Conservation (phyloP, 257 asterid species). For the Solanum clarkiae region DNA sequence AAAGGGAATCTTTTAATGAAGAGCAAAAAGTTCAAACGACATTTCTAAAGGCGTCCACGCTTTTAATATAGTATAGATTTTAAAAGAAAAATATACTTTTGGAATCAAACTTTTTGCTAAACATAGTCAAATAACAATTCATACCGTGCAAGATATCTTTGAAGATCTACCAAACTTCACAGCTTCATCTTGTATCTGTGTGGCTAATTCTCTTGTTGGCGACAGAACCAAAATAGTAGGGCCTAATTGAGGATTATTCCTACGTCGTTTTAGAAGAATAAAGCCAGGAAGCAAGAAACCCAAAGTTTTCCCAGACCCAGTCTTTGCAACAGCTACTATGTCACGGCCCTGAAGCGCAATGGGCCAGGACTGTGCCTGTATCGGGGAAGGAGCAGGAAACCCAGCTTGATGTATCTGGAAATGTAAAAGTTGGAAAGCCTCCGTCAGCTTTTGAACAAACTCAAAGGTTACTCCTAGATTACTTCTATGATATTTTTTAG, state of each 20-base stretch:
- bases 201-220: conserved; percentile 95
- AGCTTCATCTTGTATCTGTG: conserved; percentile 98
- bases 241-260: conserved; percentile 62
- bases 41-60: too few species aligned
- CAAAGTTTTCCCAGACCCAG: conserved; percentile 95
- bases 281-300: conserved; percentile 95
- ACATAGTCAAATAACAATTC: not conserved
- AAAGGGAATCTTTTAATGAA: too few species aligned
- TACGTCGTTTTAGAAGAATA: conserved; percentile 57
- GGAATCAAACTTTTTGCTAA: not conserved
- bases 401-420: conserved; percentile 89
- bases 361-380: conserved; percentile 99
- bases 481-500: conserved; percentile 28
- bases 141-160: conserved; percentile 82
- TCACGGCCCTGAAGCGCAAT: conserved; percentile 86
- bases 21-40: too few species aligned
- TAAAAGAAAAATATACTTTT: not conserved
- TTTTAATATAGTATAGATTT: not conserved
- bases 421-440: conserved; percentile 25
- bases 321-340: conserved; percentile 97
- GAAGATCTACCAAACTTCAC: conserved; percentile 82
- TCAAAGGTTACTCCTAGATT: conserved; percentile 20
- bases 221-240: conserved; percentile 93
- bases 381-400: conserved; percentile 93
- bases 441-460: conserved; percentile 28